Base-by-base conservation (phyloP, 495 filamentous ascomycete genomes). In the Trichoderma parareesei region DNA sequence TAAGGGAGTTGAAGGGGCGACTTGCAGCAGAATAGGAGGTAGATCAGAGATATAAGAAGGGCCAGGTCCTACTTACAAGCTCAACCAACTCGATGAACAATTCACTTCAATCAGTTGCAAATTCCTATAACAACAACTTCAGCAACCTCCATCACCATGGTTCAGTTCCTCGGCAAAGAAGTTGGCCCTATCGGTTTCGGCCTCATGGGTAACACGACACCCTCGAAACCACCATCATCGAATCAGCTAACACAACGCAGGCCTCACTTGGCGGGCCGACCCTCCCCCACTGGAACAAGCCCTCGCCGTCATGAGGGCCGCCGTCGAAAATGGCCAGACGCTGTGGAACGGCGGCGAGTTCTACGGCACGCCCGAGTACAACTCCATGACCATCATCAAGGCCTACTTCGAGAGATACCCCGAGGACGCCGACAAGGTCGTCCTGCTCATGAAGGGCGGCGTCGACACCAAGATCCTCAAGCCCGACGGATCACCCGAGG, bases 311-410 rank as follows among this genome's bases (percentile, higher is more conserved):
- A 80, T 94, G 77, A 84, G 83, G 67, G 81, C 85, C 35, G 80
- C 91, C 16, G 79, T 94, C 61, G 71, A 77, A 16, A 75, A 78
- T 11, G 89, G 90, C 38, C 72, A 81, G 80, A 74, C 88, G 74
- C 85, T 90, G 74, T 93, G 90, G 90, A 93, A 93, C 71, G 90
- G 81, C 49, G 90, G 88, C 69, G 88, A 92, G 67, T 82, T 95
- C 70, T 95, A 95, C 75, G 91, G 91, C 49, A 79, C 85, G 0
- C 82, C 84, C 2, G 83, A 88, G 37, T 78, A 80, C 78, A 91
- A 93, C 79, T 84, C 81, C 16, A 78, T 90, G 4, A 78, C 81
- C 62, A 78, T 91, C 4, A 76, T 90, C 62, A 81, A 87, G 46
- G 75, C 77, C 55, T 91, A 90, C 77, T 89, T 88, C 71, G 82